phyloP scores from a whole-genome alignment of 2,329 filamentous ascomycete genomes.

The Sclerotinia subarctica region DNA sequence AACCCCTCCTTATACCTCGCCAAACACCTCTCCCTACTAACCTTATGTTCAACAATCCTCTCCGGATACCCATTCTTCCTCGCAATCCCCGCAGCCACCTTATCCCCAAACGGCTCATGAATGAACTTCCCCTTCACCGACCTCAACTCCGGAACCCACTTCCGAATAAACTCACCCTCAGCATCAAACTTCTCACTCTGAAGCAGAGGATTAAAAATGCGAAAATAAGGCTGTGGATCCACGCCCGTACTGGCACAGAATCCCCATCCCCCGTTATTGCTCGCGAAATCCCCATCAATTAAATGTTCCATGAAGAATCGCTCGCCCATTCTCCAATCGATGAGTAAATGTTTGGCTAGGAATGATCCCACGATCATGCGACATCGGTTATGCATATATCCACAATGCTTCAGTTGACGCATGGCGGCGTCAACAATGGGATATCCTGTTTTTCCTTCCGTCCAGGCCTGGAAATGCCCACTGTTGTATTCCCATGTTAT shows the following conservation, averaged over 20 bases:
- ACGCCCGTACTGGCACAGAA: constrained; percentile 65
- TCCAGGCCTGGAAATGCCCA: constrained; percentile 70
- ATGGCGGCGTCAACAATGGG: constrained; percentile 86
- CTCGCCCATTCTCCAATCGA: constrained; percentile 84
- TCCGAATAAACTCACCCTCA: constrained; percentile 74
- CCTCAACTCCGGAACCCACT: constrained; percentile 75
- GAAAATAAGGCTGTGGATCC: constrained; percentile 85
- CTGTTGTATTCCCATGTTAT: constrained; percentile 77
- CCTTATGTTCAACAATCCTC: constrained; percentile 72
- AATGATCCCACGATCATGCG: constrained; percentile 84
- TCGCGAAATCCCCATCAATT: constrained; percentile 39
- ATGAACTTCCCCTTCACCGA: constrained; percentile 64
- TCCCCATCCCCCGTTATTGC: constrained; percentile 40
- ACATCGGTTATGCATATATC: constrained; percentile 81
- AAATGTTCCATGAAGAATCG: constrained; percentile 75
- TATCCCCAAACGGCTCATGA: constrained; percentile 77
- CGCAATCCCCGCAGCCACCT: constrained; percentile 57
- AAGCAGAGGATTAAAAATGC: constrained; percentile 81
- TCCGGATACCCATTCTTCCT: constrained; percentile 69
- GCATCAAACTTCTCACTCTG: constrained; percentile 86
- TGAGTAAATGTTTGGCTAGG: constrained; percentile 71
- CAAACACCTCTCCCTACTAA: constrained; percentile 63
- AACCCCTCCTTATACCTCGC: constrained; percentile 66
- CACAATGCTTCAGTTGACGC: constrained; percentile 66
- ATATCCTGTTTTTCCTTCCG: constrained; percentile 69